phyloP scores from a whole-genome alignment of 75 land plant species.

The Azolla pinnata region DNA sequence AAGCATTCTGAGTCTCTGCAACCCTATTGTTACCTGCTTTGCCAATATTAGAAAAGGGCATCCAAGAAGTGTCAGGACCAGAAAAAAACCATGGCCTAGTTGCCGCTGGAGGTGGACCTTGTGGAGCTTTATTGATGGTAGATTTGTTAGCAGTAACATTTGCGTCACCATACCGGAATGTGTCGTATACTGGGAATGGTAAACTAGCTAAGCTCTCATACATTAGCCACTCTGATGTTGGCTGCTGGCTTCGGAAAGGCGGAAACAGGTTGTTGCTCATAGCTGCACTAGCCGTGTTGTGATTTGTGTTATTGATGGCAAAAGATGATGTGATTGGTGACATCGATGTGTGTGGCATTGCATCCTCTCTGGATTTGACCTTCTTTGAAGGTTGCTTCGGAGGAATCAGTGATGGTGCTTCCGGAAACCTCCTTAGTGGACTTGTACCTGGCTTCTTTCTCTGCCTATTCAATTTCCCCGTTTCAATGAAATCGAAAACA shows the following conservation, averaged over 20 bases:
- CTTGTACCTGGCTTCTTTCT: conserved; percentile 1
- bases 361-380: neutral
- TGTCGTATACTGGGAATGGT: conserved; percentile 7
- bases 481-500: conserved; percentile 18
- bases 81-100: conserved; percentile 5
- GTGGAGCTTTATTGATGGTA: neutral
- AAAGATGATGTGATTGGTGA: neutral
- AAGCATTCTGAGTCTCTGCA: too few species aligned
- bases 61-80: conserved; percentile 4
- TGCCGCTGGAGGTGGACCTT: neutral
- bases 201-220: conserved; percentile 7
- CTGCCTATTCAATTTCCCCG: neutral
- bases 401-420: neutral
- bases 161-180: neutral
- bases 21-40: neutral
- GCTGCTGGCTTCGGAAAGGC: neutral
- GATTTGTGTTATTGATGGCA: neutral
- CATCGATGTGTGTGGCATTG: neutral
- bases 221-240: conserved; percentile 2
- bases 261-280: neutral
- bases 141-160: neutral
- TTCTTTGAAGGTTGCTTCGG: neutral
- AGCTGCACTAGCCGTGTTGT: neutral
- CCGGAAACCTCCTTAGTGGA: neutral
- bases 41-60: neutral